Evolutionary conservation across 345 rosid genomes (phyloP).

Genomic region (Boechera stricta): DNA sequence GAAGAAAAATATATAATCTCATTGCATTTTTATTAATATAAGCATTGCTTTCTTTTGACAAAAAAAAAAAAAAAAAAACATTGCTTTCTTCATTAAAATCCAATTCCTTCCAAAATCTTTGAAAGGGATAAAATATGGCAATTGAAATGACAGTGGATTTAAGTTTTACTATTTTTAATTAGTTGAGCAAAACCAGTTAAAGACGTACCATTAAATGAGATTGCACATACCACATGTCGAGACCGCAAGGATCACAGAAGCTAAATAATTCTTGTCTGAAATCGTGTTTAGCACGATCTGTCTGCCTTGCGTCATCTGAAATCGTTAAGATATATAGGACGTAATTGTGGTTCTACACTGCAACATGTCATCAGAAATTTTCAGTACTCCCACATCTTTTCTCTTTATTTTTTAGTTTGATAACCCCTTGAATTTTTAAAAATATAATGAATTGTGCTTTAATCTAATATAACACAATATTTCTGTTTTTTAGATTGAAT

Average conservation of each 20-base stretch:
- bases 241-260: slow-evolving; percentile 21
- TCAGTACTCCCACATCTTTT: neutral
- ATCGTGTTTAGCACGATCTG: slow-evolving; percentile 40
- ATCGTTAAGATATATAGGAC: slow-evolving; percentile 12
- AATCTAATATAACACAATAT: neutral
- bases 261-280: slow-evolving; percentile 26
- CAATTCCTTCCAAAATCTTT: neutral
- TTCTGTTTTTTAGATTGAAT: neutral
- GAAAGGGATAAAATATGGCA: no score
- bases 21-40: neutral
- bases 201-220: slow-evolving; percentile 24
- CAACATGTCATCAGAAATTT: neutral
- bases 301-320: slow-evolving; percentile 24
- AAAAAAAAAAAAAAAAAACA: neutral
- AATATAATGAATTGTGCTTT: neutral
- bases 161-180: neutral
- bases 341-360: neutral
- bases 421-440: neutral
- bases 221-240: slow-evolving; percentile 29
- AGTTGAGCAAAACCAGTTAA: neutral
- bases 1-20: no score
- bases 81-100: no score
- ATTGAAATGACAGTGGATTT: slow-evolving; percentile 2
- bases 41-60: no score
- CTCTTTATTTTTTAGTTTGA: slow-evolving; percentile 1